These are phyloP conservation scores for Ustilago esculenta DNA, from an alignment of 1,284 basidiomycete species.

Conservation along the genomic window DNA sequence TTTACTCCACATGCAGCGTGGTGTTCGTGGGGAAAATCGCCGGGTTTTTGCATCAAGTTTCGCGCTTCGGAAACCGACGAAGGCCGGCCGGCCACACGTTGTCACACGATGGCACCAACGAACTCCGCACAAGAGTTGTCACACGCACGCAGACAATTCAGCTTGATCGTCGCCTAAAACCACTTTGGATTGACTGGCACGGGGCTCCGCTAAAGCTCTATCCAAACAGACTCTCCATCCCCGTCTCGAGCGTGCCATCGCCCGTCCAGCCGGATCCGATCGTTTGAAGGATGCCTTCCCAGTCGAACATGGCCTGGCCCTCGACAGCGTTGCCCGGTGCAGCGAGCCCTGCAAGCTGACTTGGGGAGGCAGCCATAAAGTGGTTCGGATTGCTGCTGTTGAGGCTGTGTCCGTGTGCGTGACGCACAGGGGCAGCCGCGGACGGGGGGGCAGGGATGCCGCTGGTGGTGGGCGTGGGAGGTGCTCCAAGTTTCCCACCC, in stretches of 20 bases:
- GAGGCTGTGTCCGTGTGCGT: conserved; percentile 7
- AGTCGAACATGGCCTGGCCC: conserved; percentile 38
- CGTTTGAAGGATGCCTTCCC: conserved; percentile 46
- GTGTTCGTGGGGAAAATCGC: not conserved
- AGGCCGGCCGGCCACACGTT: conserved; percentile 1
- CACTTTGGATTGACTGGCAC: not conserved
- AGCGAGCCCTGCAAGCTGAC: conserved; percentile 13
- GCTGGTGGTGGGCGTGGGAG: conserved; percentile 1
- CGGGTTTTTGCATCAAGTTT: conserved; percentile 3
- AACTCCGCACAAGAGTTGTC: no score
- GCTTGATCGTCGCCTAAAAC: no score
- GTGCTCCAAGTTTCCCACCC: conserved; percentile 3
- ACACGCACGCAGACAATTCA: not conserved
- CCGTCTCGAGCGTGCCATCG: conserved; percentile 41
- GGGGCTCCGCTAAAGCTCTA: conserved; percentile 1
- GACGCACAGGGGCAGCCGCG: conserved; percentile 16
- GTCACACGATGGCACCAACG: conserved; percentile 10
- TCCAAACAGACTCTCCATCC: conserved; percentile 45
- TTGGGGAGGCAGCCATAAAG: conserved; percentile 23
- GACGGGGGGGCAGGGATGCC: not conserved
- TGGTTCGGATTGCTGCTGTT: no score
- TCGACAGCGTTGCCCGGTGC: conserved; percentile 4
- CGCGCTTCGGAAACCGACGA: conserved; percentile 12
- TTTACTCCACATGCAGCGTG: no score
- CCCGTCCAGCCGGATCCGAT: conserved; percentile 48